Evolutionary conservation across 2,329 filamentous ascomycete genomes (phyloP).

Genomic region (Sphaerulina vaccinii): DNA sequence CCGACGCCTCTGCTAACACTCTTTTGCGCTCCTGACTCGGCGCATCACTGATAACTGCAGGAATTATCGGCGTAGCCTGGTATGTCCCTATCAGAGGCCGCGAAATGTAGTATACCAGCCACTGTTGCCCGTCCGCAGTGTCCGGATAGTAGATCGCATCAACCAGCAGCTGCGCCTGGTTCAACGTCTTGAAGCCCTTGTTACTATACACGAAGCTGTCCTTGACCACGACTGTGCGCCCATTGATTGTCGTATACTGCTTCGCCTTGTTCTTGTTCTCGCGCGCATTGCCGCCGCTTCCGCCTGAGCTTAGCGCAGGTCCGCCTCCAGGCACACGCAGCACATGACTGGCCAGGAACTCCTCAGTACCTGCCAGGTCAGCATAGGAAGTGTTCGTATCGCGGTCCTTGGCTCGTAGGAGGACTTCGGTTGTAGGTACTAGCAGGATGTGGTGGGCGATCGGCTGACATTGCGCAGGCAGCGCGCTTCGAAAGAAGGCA

Average conservation of each 20-base stretch:
- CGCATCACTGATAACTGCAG: conserved; percentile 54
- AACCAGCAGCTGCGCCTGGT: conserved; percentile 80
- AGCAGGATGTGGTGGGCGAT: conserved; percentile 90
- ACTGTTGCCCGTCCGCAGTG: conserved; percentile 83
- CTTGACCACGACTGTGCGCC: conserved; percentile 89
- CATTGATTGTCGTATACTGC: conserved; percentile 90
- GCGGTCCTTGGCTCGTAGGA: conserved; percentile 82
- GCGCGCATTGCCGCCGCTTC: conserved; percentile 60
- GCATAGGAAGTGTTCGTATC: conserved; percentile 75
- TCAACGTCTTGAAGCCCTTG: conserved; percentile 95
- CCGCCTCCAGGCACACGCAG: conserved; percentile 70
- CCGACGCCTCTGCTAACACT: conserved; percentile 33
- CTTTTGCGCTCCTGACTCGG: conserved; percentile 36
- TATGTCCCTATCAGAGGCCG: conserved; percentile 79
- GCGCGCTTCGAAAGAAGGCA: conserved; percentile 96
- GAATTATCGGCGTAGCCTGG: conserved; percentile 70
- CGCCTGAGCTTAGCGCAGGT: conserved; percentile 44
- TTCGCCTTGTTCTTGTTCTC: conserved; percentile 91
- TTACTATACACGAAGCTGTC: conserved; percentile 92
- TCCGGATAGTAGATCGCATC: conserved; percentile 89
- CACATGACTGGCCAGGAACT: conserved; percentile 96
- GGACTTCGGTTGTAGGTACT: conserved; percentile 87
- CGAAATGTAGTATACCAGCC: conserved; percentile 96
- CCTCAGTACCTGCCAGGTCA: conserved; percentile 84
- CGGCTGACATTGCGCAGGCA: conserved; percentile 86